phyloP scores from a whole-genome alignment of 2,329 filamentous ascomycete species.

The Xylaria sp. region DNA sequence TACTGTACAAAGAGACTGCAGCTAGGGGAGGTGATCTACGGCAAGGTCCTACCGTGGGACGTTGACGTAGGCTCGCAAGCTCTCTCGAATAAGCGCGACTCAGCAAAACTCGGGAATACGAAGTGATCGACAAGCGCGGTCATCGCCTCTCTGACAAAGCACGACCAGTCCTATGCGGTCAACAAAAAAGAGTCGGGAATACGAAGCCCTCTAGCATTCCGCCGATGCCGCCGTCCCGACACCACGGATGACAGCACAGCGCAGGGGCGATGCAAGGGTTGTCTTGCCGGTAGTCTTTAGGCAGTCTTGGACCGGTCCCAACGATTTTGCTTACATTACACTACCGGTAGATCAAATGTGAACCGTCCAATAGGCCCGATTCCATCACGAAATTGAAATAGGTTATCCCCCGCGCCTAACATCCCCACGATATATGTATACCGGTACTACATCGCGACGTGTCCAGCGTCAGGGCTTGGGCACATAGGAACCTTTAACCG shows the following conservation, averaged over 20 bases:
- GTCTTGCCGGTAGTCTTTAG: background rate
- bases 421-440: background rate
- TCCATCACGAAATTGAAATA: background rate
- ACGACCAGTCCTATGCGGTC: background rate
- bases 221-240: constrained; percentile 27
- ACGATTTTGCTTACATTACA: background rate
- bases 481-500: background rate
- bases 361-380: constrained; percentile 1
- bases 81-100: constrained; percentile 6
- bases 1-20: background rate
- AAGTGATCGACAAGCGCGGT: constrained; percentile 35
- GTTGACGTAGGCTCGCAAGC: constrained; percentile 21
- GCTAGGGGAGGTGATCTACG: constrained; percentile 8
- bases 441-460: background rate
- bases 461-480: background rate
- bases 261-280: constrained; percentile 8
- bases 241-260: constrained; percentile 35
- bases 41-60: background rate
- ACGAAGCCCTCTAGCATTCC: background rate
- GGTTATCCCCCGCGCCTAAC: background rate
- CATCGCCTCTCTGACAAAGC: background rate
- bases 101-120: constrained; percentile 33
- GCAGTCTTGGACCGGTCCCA: background rate
- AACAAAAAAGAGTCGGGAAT: background rate
- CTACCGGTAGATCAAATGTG: too few relatives aligned